phyloP scores from a whole-genome alignment of 1,139 yeast genomes.

The Taphrina confusa region DNA sequence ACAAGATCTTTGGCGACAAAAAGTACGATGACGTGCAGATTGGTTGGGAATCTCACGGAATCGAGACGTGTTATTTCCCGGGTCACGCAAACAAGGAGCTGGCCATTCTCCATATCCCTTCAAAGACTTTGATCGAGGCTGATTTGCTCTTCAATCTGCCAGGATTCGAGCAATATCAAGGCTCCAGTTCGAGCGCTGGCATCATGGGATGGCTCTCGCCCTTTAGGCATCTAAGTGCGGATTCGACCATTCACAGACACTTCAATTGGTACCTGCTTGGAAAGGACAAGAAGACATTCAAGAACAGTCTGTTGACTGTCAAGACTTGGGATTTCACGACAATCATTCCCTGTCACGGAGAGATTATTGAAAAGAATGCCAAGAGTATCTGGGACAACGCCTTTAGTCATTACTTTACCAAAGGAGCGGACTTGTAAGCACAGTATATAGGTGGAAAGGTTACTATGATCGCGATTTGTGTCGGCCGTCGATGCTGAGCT shows the following conservation, averaged over 20 bases:
- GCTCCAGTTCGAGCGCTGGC: constrained; percentile 42
- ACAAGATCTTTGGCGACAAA: constrained; percentile 30
- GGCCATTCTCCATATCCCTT: constrained; percentile 53
- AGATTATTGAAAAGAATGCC: constrained; percentile 50
- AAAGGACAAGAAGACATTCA: constrained; percentile 19
- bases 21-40: constrained; percentile 19
- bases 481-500: too few relatives aligned
- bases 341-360: constrained; percentile 63
- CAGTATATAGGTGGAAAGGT: too few relatives aligned
- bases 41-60: constrained; percentile 43
- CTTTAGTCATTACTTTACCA: constrained; percentile 30
- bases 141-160: constrained; percentile 60
- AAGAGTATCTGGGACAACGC: constrained; percentile 35
- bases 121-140: constrained; percentile 57
- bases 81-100: constrained; percentile 59
- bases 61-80: constrained; percentile 60
- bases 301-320: constrained; percentile 46
- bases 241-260: constrained; percentile 13
- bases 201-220: constrained; percentile 6
- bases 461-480: too few relatives aligned
- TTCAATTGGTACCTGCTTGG: constrained; percentile 20
- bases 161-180: constrained; percentile 51
- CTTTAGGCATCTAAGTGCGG: constrained; percentile 18
- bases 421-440: constrained; percentile 1
- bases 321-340: constrained; percentile 54